Evolutionary conservation across 768 basidiomycete species (phyloP), one percentile per base, ranked within the genome.

Genomic region (Termitomyces titanicus): DNA sequence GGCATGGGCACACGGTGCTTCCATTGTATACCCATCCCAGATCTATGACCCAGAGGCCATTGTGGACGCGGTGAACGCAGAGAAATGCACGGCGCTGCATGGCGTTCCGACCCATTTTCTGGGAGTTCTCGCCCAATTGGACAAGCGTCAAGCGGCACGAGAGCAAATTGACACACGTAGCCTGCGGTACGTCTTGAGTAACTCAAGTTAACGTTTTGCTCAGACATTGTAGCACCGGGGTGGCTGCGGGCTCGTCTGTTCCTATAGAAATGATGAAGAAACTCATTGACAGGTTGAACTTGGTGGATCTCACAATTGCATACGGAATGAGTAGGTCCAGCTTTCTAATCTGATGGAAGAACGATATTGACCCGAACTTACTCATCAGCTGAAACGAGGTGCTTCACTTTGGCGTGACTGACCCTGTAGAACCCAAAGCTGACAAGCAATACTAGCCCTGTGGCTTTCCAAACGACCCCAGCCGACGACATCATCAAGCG

Each of bases 61-160:
- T 47, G 85, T 93, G 9, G 84, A 90, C 51, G 79, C 90, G 0
- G 68, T 92, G n/a, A 67, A 78, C 7, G 74, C 74, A 17, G 90
- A 92, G 60, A 75, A 72, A 54, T 92, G 90, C 50, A 92, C 89
- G 0, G 87, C 86, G 0, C 71, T 94, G 51, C 91, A 93, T 59
- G 91, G 91, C 7, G 91, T 93, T 5, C 91, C 91, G 0, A 93
- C 91, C 0, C 91, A 93, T 65, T 92, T 92, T 67, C 74, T 90
- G 1, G 90, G 85, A 5, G 81, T 92, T 1, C 71, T 92, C 24
- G 67, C 78, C 0, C 89, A 92, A 65, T 77, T 92, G 9, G 79
- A 84, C 54, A 79, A 73, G 55, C 72, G 88, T 47, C 72, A 73
- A 34, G 65, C 72, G 0, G 69, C 52, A 8, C 82, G 83, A 0